Base-by-base conservation (phyloP, 805 yeast species). In the Cyberlindnera americana region DNA sequence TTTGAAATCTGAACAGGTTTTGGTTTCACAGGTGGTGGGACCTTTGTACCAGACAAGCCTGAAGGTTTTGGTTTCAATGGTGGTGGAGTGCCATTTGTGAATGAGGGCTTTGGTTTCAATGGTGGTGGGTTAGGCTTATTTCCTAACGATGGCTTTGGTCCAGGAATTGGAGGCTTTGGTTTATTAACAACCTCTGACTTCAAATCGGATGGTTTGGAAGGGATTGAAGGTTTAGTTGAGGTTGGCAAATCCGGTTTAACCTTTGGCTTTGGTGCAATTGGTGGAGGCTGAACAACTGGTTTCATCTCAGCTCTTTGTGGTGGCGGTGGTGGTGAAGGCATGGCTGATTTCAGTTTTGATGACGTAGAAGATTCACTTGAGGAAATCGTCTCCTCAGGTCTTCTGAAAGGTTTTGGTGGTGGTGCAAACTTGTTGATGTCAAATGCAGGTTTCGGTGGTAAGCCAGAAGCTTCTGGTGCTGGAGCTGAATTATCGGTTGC, bases 41-140 rank as follows among this genome's bases (percentile, higher is more conserved):
- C 24, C 5, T 17, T 17, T 11, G 16, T n/a, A 12, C 13, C 13
- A 5, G 7, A 6, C 11, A 19, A 16, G 11, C 27, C 14, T 12
- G 36, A 16, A 13, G 36, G 36, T 38, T 59, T 61, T 6, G 62
- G 60, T 34, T 56, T 57, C 4, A 59, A 44, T 10, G 44, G 48
- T 15, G 65, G 64, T 8, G 61, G 60, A 7, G 29, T 5, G 6
- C 18, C 19, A 9, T 26, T 16, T 2, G 12, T 14, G 27, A 25
- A 25, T 33, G 41, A 33, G 10, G 37, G 48, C 21, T 45, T 47
- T 36, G 51, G 47, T 26, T 45, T 42, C 6, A 46, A 11, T 23
- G 47, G 38, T 23, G 52, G 50, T 36, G 49, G 43, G 12, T 30
- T 6, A 16, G 30, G 11, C 11, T 34, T 29, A 19, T 22, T 28